These are phyloP conservation scores for Cladosporium sphaerospermum DNA, from an alignment of 2,329 filamentous ascomycete genomes.

Conservation along the genomic window DNA sequence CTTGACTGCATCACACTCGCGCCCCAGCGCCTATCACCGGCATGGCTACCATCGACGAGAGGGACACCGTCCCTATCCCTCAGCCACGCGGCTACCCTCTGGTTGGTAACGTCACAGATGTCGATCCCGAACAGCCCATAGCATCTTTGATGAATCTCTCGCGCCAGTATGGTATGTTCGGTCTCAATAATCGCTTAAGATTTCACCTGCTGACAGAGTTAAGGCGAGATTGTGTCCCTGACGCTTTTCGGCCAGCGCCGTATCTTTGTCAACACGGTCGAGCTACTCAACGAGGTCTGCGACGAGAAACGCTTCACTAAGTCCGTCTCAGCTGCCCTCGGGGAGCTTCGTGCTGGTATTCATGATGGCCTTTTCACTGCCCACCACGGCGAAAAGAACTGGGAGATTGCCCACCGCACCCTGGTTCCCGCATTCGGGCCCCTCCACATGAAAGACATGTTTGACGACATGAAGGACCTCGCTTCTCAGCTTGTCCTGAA, in stretches of 20 bases:
- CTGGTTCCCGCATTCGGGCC: slow-evolving; percentile 66
- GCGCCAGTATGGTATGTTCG: slow-evolving; percentile 16
- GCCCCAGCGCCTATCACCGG: background rate
- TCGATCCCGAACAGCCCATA: slow-evolving; percentile 54
- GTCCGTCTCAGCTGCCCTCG: slow-evolving; percentile 44
- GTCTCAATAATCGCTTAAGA: background rate
- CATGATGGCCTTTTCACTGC: slow-evolving; percentile 64
- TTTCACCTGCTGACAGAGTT: slow-evolving; percentile 2
- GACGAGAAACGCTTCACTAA: slow-evolving; percentile 51
- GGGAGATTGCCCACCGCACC: slow-evolving; percentile 41
- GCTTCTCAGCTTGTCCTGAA: slow-evolving; percentile 29
- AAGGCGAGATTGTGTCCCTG: slow-evolving; percentile 20
- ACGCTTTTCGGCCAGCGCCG: slow-evolving; percentile 15
- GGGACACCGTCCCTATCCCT: slow-evolving; percentile 44
- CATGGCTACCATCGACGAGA: slow-evolving; percentile 17
- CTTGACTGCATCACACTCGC: background rate
- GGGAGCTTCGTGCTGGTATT: slow-evolving; percentile 53
- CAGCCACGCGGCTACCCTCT: slow-evolving; percentile 59
- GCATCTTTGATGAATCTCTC: slow-evolving; percentile 48
- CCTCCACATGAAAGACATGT: slow-evolving; percentile 62
- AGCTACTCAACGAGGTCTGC: slow-evolving; percentile 35
- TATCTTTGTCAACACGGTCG: slow-evolving; percentile 20
- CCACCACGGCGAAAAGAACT: slow-evolving; percentile 33
- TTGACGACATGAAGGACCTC: slow-evolving; percentile 27
- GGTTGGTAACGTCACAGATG: slow-evolving; percentile 59